Evolutionary conservation across 148 eudicot species (phyloP).

Genomic region (Vaccinium macrocarpon): DNA sequence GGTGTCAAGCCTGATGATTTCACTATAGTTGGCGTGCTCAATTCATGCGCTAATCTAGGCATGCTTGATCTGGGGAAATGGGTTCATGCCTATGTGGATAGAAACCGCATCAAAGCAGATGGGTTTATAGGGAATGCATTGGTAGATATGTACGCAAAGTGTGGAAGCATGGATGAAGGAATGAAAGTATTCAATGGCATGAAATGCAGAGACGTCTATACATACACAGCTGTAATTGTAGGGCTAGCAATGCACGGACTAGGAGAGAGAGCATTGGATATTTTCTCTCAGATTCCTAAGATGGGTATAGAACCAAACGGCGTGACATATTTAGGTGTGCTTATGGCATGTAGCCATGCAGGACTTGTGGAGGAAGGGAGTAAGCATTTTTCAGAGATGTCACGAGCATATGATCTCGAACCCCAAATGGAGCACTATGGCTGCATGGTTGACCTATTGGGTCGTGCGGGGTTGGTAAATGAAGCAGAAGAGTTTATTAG

Average conservation of each 20-base stretch:
- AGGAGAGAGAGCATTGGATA: slow-evolving; percentile 25
- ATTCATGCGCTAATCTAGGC: slow-evolving; percentile 32
- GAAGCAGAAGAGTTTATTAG: slow-evolving; percentile 29
- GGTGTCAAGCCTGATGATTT: slow-evolving; percentile 19
- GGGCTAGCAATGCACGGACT: slow-evolving; percentile 33
- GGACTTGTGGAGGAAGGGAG: slow-evolving; percentile 28
- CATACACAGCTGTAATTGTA: slow-evolving; percentile 24
- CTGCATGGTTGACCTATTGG: slow-evolving; percentile 36
- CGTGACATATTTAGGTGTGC: slow-evolving; percentile 28
- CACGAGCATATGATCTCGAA: slow-evolving; percentile 14
- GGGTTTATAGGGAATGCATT: slow-evolving; percentile 32
- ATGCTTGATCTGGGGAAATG: slow-evolving; percentile 27
- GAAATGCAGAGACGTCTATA: slow-evolving; percentile 26
- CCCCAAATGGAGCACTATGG: slow-evolving; percentile 33
- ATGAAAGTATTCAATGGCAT: slow-evolving; percentile 19
- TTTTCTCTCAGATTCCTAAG: slow-evolving; percentile 28
- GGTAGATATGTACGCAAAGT: slow-evolving; percentile 36
- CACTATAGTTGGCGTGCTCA: slow-evolving; percentile 25
- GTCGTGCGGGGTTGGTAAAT: slow-evolving; percentile 32
- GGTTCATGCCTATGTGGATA: slow-evolving; percentile 30
- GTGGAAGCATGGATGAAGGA: slow-evolving; percentile 31
- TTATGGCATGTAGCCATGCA: slow-evolving; percentile 29
- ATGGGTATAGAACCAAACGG: slow-evolving; percentile 23
- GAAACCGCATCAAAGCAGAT: slow-evolving; percentile 19
- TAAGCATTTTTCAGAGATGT: slow-evolving; percentile 28